Percentiles rank a stretch among this genome's conserved stretches.
Evolutionary conservation across 75 land plant species (phyloP).

Genomic region (Cunninghamia lanceolata): DNA sequence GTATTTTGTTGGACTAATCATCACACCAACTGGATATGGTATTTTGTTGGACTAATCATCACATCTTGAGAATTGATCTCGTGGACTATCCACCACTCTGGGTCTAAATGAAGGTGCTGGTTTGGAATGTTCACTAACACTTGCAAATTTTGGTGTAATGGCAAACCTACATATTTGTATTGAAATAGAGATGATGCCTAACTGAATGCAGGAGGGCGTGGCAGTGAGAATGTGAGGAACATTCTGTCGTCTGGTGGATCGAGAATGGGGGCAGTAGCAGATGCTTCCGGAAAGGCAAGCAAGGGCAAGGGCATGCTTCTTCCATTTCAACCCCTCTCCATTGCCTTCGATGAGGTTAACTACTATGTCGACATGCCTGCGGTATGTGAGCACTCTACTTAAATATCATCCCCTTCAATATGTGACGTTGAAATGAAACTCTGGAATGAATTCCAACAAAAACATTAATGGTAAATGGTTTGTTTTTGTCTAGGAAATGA

Average conservation of each 20-base stretch:
- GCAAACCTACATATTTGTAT: too few relatives aligned
- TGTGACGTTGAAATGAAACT: conserved; percentile 24
- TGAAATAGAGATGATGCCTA: conserved; percentile 25
- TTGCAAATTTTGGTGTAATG: too few relatives aligned
- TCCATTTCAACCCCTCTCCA: conserved; percentile 76
- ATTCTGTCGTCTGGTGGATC: conserved; percentile 12
- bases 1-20: too few relatives aligned
- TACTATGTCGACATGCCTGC: conserved; percentile 85
- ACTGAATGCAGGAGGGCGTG: neutral
- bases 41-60: too few relatives aligned
- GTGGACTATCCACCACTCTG: too few relatives aligned
- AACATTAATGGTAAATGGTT: neutral
- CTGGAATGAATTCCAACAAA: neutral
- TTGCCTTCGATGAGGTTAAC: conserved; percentile 70
- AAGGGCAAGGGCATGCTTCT: conserved; percentile 74
- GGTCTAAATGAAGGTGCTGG: too few relatives aligned
- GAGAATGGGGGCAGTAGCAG: neutral
- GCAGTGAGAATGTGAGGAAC: neutral
- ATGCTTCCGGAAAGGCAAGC: conserved; percentile 36
- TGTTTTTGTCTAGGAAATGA: conserved; percentile 62
- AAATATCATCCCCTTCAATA: too few relatives aligned
- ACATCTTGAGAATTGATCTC: too few relatives aligned
- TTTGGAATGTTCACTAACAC: too few relatives aligned
- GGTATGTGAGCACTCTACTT: conserved; percentile 46
- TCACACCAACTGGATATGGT: too few relatives aligned